These are phyloP conservation scores for Daedaleopsis sinensis DNA, from an alignment of 768 basidiomycete species.

Conservation along the genomic window DNA sequence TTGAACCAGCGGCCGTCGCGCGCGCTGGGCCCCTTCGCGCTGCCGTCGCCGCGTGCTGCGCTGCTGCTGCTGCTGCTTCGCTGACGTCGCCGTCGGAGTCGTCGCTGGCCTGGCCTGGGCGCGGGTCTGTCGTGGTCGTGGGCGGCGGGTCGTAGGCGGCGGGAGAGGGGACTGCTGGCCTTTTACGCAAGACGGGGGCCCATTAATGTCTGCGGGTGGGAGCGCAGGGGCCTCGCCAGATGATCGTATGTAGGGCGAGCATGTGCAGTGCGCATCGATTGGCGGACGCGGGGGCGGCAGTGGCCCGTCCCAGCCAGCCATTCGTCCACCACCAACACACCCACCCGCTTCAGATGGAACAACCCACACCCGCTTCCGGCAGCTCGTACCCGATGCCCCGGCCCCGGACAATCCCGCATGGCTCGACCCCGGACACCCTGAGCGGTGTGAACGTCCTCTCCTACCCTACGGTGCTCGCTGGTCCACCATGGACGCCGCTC, in stretches of 20 bases:
- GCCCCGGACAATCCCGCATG: neutral
- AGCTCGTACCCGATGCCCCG: neutral
- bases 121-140: too few relatives aligned
- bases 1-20: too few relatives aligned
- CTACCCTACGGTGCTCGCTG: neutral
- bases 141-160: neutral
- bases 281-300: neutral
- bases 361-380: neutral
- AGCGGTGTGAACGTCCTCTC: neutral
- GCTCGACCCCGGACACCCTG: neutral
- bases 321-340: neutral
- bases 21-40: too few relatives aligned
- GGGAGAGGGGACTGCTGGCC: neutral
- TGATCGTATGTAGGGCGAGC: conserved; percentile 9
- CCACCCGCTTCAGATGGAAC: conserved; percentile 4
- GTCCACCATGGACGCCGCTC: neutral
- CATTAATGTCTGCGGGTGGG: neutral
- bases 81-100: neutral
- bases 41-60: too few relatives aligned
- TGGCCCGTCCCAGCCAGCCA: neutral
- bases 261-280: conserved; percentile 7
- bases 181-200: conserved; percentile 14
- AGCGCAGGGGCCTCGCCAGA: conserved; percentile 1
- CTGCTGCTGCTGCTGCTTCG: neutral
- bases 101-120: too few relatives aligned